A percentile compares a stretch with the other conserved stretches of the same genome.
These are phyloP conservation scores for Hypoxylon sp. DNA, from an alignment of 2,329 filamentous ascomycete species.

Conservation along the genomic window DNA sequence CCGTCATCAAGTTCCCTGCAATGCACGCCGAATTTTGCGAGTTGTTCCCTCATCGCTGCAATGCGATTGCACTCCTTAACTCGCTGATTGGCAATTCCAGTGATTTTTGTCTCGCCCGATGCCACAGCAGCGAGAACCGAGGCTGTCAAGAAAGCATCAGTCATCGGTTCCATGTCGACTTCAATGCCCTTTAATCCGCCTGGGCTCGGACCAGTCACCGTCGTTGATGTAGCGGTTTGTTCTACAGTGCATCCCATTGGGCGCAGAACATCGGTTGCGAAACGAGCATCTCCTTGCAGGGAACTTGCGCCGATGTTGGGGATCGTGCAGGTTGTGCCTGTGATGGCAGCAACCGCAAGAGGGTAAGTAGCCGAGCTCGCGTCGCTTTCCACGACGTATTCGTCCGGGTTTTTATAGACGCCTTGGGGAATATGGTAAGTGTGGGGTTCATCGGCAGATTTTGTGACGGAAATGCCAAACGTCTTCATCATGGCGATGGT, in stretches of 20 bases:
- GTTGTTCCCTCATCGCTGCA: conserved; percentile 92
- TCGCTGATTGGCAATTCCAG: conserved; percentile 95
- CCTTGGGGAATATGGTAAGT: conserved; percentile 95
- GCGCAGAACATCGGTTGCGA: conserved; percentile 88
- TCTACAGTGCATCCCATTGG: conserved; percentile 96
- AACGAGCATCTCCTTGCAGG: conserved; percentile 93
- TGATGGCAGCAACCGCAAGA: conserved; percentile 92
- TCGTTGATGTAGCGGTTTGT: conserved; percentile 88
- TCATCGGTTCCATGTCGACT: conserved; percentile 99
- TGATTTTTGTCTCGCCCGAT: conserved; percentile 85
- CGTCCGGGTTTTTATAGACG: conserved; percentile 83
- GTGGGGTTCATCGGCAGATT: conserved; percentile 83
- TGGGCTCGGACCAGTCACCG: conserved; percentile 86
- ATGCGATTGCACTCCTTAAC: conserved; percentile 99
- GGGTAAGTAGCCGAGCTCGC: conserved; percentile 98
- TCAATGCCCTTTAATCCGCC: conserved; percentile 81
- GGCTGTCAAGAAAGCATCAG: conserved; percentile 95
- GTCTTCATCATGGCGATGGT: conserved; percentile 97
- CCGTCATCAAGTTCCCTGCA: conserved; percentile 94
- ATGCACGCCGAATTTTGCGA: conserved; percentile 91
- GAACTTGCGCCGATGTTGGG: conserved; percentile 96
- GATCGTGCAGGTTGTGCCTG: conserved; percentile 93
- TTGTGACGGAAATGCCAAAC: conserved; percentile 86
- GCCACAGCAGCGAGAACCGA: conserved; percentile 94
- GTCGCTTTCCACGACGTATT: conserved; percentile 96